Base-by-base conservation (phyloP, 2,329 filamentous ascomycete species). In the Celoporthe dispersa region DNA sequence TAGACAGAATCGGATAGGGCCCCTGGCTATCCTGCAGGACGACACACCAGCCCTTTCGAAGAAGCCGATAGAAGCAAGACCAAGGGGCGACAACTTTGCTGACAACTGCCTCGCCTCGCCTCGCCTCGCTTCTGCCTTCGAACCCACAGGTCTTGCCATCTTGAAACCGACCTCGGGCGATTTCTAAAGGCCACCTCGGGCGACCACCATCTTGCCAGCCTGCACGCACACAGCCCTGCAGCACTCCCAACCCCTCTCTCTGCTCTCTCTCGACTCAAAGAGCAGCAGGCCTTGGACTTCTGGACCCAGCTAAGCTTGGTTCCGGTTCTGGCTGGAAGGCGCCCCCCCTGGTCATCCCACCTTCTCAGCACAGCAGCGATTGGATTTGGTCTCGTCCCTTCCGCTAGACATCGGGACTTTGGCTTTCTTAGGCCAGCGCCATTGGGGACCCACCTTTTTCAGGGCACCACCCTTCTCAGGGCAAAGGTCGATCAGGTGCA, bases 311-410 rank as follows among this genome's bases (percentile, higher is more conserved):
- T 64, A 66, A 67, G 62, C 62, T 64, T 66, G 63, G 44, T 48
- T 48, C 44, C 19, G 44, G 44, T 48, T 48, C 44, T 57, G 53
- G 68, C 69, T 37, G 69, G 67, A 69, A 63, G 64, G 55, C 59
- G 59, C 64, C 53, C 51, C 51, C 67, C 67, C 70, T 67, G 67
- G 39, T 33, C 69, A 63, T 55, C 64, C 31, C 64, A 67, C 63
- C 68, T 57, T 66, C 60, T 70, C 68, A 64, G 70, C 70, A 68
- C 48, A 28, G 16, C 68, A 70, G 55, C 68, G 70, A 72, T 72
- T 72, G 68, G 70, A 51, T 68, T n/a, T 44, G 33, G 61, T 70
- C 22, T 48, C 44, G 44, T 39, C 31, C 59, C 65, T 72, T 63
- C 61, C 70, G 64, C 68, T 66, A 67, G 53, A 62, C 62, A 64